phyloP scores from a whole-genome alignment of 2,329 filamentous ascomycete genomes.

The Stagonosporopsis cucurbitacearum region DNA sequence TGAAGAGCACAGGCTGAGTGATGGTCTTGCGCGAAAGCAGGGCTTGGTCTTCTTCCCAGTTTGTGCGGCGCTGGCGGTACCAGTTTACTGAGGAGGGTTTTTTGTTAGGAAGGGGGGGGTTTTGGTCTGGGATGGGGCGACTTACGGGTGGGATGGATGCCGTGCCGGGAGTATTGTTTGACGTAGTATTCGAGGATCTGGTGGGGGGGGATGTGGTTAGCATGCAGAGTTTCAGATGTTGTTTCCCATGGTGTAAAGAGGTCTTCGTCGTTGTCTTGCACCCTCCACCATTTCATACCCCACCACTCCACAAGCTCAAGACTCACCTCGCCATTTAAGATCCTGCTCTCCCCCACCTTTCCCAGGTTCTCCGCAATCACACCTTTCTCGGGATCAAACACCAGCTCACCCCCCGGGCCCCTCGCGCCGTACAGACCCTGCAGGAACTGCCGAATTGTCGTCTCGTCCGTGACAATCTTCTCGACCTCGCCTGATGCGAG shows the following conservation, averaged over 20 bases:
- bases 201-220: constrained; percentile 54
- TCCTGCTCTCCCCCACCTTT: constrained; percentile 61
- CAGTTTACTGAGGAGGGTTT: constrained; percentile 78
- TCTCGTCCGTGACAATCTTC: constrained; percentile 58
- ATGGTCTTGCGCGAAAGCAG: constrained; percentile 43
- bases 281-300: too few species aligned
- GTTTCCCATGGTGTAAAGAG: too few species aligned
- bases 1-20: constrained; percentile 69
- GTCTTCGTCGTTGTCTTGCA: neutral
- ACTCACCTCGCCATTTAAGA: constrained; percentile 67
- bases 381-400: constrained; percentile 68
- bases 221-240: too few species aligned
- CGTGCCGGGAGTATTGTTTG: constrained; percentile 71
- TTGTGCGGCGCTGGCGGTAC: constrained; percentile 78
- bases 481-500: constrained; percentile 68
- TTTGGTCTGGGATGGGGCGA: too few species aligned
- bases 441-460: constrained; percentile 73
- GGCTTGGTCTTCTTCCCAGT: constrained; percentile 75
- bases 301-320: neutral
- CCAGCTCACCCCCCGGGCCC: constrained; percentile 61
- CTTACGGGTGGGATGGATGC: constrained; percentile 74
- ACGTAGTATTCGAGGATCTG: constrained; percentile 73
- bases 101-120: constrained; percentile 19
- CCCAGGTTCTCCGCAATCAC: constrained; percentile 68
- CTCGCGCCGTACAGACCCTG: constrained; percentile 72